A percentile compares a stretch with the other conserved stretches of the same genome.
Conservation (phyloP, 140 eudicot genomes). For the Stevia rebaudiana region DNA sequence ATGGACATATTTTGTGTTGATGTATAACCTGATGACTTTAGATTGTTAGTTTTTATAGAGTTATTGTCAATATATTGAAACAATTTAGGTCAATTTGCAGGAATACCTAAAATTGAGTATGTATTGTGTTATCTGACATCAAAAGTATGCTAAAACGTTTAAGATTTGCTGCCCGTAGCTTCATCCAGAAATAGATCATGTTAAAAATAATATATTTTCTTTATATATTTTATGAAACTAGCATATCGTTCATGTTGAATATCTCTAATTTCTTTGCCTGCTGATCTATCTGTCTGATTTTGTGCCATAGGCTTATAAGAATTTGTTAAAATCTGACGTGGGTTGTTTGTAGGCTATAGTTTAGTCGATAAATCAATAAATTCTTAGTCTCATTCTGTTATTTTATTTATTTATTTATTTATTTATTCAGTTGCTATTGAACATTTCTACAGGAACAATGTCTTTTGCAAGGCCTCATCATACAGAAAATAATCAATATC, state of each 20-base stretch:
- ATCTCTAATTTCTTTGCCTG: slow-evolving; percentile 12
- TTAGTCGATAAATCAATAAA: neutral
- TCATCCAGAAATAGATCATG: slow-evolving; percentile 5
- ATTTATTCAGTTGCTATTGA: neutral
- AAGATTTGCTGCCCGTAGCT: neutral
- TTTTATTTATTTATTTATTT: slow-evolving; percentile 9
- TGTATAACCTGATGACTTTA: slow-evolving; percentile 7
- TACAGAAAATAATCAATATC: slow-evolving; percentile 46
- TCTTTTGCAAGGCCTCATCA: slow-evolving; percentile 49
- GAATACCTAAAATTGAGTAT: slow-evolving; percentile 4
- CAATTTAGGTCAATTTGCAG: neutral
- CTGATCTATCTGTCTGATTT: slow-evolving; percentile 15
- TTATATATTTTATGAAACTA: neutral
- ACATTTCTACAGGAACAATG: slow-evolving; percentile 46
- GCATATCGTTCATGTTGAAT: neutral
- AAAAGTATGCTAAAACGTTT: neutral
- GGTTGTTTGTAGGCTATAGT: slow-evolving; percentile 11
- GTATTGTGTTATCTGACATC: slow-evolving; percentile 2
- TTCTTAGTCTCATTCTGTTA: neutral
- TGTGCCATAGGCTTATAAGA: slow-evolving; percentile 13
- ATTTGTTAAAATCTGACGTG: neutral
- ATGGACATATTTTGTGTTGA: neutral
- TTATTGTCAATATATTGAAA: neutral
- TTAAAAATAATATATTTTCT: neutral
- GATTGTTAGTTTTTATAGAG: slow-evolving; percentile 1